Evolutionary conservation across 2,329 filamentous ascomycete genomes (phyloP).

Genomic region (Sporothrix brunneoviolacea): DNA sequence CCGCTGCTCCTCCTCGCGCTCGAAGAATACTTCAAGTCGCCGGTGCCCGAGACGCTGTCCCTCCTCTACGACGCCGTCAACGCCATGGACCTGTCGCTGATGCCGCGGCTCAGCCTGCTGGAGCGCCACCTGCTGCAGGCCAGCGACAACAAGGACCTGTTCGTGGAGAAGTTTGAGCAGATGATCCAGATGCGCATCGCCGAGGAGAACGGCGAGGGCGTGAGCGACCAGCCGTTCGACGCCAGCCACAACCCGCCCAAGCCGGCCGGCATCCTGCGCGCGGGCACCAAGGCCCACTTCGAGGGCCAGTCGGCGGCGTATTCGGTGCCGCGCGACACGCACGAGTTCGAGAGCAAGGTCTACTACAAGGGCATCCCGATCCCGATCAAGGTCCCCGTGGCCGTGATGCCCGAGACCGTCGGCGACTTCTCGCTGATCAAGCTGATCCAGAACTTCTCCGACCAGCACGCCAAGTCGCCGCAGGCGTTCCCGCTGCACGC

Average conservation of each 20-base stretch:
- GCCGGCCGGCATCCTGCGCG: conserved; percentile 46
- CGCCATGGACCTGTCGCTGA: conserved; percentile 89
- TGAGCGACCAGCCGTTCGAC: conserved; percentile 38
- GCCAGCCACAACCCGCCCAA: conserved; percentile 42
- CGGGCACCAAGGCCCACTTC: conserved; percentile 56
- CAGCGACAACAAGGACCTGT: conserved; percentile 91
- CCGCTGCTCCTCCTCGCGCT: conserved; percentile 83
- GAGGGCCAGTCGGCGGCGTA: conserved; percentile 57
- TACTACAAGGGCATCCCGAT: conserved; percentile 96
- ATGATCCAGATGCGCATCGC: conserved; percentile 80
- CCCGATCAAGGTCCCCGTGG: conserved; percentile 91
- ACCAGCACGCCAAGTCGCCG: conserved; percentile 71
- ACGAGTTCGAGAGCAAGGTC: conserved; percentile 94
- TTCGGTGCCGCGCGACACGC: conserved; percentile 81
- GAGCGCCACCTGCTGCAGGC: conserved; percentile 83
- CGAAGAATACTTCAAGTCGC: conserved; percentile 94
- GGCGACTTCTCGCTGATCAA: conserved; percentile 97
- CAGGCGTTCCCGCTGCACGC: conserved; percentile 82
- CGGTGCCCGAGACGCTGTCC: conserved; percentile 78
- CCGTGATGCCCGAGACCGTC: conserved; percentile 89
- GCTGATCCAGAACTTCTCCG: conserved; percentile 89
- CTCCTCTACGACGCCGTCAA: conserved; percentile 90
- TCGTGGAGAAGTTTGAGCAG: conserved; percentile 93
- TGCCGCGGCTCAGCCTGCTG: conserved; percentile 76
- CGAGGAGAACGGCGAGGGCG: conserved; percentile 44